phyloP scores from a whole-genome alignment of 2,329 filamentous ascomycete species.

The Apiospora marii region DNA sequence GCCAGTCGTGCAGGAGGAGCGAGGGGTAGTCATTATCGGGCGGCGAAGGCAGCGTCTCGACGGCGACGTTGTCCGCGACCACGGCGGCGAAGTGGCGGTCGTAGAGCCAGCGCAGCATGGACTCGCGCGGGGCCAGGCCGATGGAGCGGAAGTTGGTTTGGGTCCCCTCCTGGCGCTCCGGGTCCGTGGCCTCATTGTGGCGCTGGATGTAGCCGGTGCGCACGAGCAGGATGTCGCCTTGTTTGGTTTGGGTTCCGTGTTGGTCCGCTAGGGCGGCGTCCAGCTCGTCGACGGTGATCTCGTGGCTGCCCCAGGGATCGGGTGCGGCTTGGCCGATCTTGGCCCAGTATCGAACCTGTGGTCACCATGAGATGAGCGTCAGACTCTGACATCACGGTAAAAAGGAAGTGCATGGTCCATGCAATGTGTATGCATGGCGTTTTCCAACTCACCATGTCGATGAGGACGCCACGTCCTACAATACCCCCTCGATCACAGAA shows the following conservation, averaged over 20 bases:
- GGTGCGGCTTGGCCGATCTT: constrained; percentile 10
- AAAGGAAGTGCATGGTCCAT: background rate
- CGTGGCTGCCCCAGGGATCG: constrained; percentile 23
- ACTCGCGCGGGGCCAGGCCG: constrained; percentile 46
- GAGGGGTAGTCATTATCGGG: constrained; percentile 28
- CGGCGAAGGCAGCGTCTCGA: constrained; percentile 43
- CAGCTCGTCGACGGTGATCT: constrained; percentile 10
- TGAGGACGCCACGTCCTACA: constrained; percentile 22
- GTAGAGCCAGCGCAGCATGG: constrained; percentile 52
- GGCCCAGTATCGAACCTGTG: constrained; percentile 11
- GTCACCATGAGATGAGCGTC: background rate
- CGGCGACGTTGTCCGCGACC: constrained; percentile 48
- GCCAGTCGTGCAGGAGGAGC: constrained; percentile 34
- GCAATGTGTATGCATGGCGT: background rate
- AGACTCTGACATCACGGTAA: background rate
- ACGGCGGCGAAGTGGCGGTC: constrained; percentile 50
- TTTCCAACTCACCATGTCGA: constrained; percentile 24
- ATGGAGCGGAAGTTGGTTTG: constrained; percentile 30
- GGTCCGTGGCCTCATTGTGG: constrained; percentile 31
- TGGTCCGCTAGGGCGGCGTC: background rate
- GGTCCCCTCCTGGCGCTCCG: constrained; percentile 27
- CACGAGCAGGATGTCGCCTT: constrained; percentile 19
- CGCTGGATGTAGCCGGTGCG: constrained; percentile 33
- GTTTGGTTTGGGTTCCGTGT: background rate
- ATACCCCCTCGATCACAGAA: constrained; percentile 23